These are phyloP conservation scores for Lactarius pseudohatsudake DNA, from an alignment of 768 basidiomycete species.

Conservation along the genomic window DNA sequence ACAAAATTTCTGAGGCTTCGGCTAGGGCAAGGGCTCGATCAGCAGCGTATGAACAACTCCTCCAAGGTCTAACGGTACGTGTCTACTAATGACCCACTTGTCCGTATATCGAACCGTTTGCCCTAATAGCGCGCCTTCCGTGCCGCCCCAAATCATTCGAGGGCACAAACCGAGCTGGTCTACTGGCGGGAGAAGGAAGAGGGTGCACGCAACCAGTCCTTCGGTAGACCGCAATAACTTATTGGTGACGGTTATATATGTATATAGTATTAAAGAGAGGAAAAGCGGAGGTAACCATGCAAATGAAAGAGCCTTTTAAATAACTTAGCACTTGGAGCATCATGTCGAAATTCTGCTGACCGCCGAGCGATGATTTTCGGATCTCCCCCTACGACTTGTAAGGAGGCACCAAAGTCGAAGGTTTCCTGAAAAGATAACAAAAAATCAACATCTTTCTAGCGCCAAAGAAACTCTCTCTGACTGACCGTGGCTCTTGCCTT, in stretches of 20 bases:
- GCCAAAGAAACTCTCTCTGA: constrained; percentile 1
- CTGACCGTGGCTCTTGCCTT: constrained; percentile 45
- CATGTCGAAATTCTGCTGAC: constrained; percentile 8
- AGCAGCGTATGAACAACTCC: constrained; percentile 69
- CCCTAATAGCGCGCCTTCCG: constrained; percentile 58
- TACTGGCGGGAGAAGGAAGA: constrained; percentile 89
- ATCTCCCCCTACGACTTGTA: constrained; percentile 34
- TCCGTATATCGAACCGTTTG: constrained; percentile 10
- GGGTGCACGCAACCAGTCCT: constrained; percentile 52
- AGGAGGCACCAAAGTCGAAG: constrained; percentile 35
- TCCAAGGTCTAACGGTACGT: constrained; percentile 76
- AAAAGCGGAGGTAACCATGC: constrained; percentile 5
- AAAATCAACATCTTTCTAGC: not conserved
- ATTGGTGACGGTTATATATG: not conserved
- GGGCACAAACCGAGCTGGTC: constrained; percentile 80
- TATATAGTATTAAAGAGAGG: not conserved
- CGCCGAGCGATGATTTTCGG: not conserved
- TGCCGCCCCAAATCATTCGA: constrained; percentile 68
- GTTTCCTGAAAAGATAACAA: constrained; percentile 1
- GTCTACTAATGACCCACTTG: not conserved
- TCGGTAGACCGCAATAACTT: constrained; percentile 21
- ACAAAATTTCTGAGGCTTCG: constrained; percentile 58
- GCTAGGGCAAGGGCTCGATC: constrained; percentile 68
- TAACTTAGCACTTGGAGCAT: not conserved
- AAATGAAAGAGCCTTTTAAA: constrained; percentile 8